These are phyloP conservation scores for Pogostemon cablin DNA, from an alignment of 257 asterid species.

Conservation along the genomic window DNA sequence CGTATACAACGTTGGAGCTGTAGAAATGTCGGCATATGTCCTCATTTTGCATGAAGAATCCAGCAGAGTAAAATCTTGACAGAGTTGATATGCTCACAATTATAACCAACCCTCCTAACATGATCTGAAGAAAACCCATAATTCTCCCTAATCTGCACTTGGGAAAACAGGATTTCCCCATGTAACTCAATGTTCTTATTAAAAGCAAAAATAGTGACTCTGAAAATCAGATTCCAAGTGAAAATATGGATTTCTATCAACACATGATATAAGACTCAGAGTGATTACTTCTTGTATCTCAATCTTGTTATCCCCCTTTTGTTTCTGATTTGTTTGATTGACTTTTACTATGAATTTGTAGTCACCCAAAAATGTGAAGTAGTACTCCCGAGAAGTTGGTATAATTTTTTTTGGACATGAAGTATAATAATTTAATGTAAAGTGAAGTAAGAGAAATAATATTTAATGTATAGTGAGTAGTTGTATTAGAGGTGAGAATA, in stretches of 20 bases:
- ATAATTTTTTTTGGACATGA: no score
- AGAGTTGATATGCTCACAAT: constrained; percentile 70
- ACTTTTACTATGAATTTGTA: neutral
- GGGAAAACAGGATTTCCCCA: constrained; percentile 53
- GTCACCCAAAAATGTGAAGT: neutral
- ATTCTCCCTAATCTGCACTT: constrained; percentile 58
- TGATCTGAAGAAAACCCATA: constrained; percentile 68
- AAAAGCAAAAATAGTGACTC: neutral
- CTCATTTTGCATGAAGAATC: constrained; percentile 66
- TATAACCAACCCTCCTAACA: constrained; percentile 71
- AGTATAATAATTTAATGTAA: no score
- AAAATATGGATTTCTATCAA: neutral
- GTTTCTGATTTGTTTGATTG: neutral
- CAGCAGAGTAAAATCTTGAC: constrained; percentile 62
- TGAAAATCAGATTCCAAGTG: neutral
- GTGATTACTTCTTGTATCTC: neutral
- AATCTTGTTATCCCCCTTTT: neutral
- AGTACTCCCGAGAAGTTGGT: no score
- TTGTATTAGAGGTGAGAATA: no score
- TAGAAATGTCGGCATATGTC: constrained; percentile 71
- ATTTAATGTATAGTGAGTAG: no score
- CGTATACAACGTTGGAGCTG: constrained; percentile 38
- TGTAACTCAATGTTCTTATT: neutral
- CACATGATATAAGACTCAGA: neutral
- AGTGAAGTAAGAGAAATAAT: no score